Evolutionary conservation across 1,139 yeast genomes (phyloP), one percentile per base, ranked within the genome.

Genomic region (Casaregolazyma suthepensis): DNA sequence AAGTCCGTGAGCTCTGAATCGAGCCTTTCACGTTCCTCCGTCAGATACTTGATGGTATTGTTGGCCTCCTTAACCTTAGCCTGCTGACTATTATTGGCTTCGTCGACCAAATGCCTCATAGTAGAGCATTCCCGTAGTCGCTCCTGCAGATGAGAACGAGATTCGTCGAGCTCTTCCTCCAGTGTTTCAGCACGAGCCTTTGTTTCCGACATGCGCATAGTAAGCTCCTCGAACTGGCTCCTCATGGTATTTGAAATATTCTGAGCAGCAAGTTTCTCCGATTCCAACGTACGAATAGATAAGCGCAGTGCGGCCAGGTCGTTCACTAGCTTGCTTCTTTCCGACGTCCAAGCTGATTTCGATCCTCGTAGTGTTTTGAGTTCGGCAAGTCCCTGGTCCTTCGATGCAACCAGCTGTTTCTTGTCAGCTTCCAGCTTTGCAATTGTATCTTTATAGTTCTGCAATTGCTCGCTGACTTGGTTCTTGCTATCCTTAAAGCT

Each of bases 91-190:
- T 81, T 83, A 61, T 89, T 93, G 4, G 81, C 77, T 47, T 88
- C 96, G 47, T 81, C 68, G 23, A 89, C 66, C 43, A 89, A 69
- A 57, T 88, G 74, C 59, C 95, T 78, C 70, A 89, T 79, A 0
- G 89, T 82, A 3, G 83, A 75, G 0, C 90, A 76, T 69, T 93
- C 98, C 50, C 91, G 75, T 0, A 85, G 81, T 58, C 96, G 79
- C 60, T 90, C 96, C 63, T 85, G 93, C 7, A 91, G 71, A 67
- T 83, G 75, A 46, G 80, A 78, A 57, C 89, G 79, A 4, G 87
- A 75, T 56, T 91, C 98, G 9, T 79, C 74, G 15, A 91, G 70
- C 63, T 91, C 96, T 56, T 89, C 96, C 61, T 87, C 91, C 50
- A 91, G 69, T 2, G 82, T 78, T 55, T 87, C 93, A 29, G 80